Base-by-base conservation (phyloP, 441 rosid species). In the Isatis lusitanica region DNA sequence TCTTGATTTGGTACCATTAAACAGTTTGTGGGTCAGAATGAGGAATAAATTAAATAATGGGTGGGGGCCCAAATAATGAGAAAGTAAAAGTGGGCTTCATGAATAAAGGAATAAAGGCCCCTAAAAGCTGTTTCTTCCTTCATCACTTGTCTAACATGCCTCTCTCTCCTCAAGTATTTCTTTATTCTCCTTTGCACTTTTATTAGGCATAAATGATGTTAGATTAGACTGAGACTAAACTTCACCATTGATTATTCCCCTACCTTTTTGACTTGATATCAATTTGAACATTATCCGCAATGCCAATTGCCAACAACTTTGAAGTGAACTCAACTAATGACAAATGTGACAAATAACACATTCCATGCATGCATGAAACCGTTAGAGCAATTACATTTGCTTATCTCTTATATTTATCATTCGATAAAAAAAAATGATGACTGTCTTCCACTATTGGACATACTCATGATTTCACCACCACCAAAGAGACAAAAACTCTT, bases 81-180 rank as follows among this genome's bases (percentile, higher is more conserved):
- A 77, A 77, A 77, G 80, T 60, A 57, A 77, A 77, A 71, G 76
- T 77, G 75, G 69, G 76, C 51, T 77, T 77, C 68, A 66, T 71
- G 58, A 77, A 52, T 66, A 71, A 77, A 77, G 76, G 56, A 47
- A 70, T 24, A 55, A 75, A 68, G 70, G 3, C 57, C 70, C 44
- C 35, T 15, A 57, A 76, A 76, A 77, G 76, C 80, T 71, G 80
- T 7, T 9, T 36, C 73, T 76, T 59, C 76, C 64, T 43, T 43
- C 76, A 77, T 77, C 73, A 77, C 71, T 58, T 65, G 48, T 58
- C 63, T 71, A 70, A 70, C 80, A 76, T 65, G 76, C 63, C 35
- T 76, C 68, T 63, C n/a, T 55, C 38, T 60, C 31, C 68, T 38
- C 36, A 3, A 33, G 24, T 3, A 8, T 56, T 30, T 64, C 31